A percentile compares a stretch with the other conserved stretches of the same genome.
Evolutionary conservation across 768 basidiomycete genomes (phyloP).

Genomic region (Sarcodon aspratus): DNA sequence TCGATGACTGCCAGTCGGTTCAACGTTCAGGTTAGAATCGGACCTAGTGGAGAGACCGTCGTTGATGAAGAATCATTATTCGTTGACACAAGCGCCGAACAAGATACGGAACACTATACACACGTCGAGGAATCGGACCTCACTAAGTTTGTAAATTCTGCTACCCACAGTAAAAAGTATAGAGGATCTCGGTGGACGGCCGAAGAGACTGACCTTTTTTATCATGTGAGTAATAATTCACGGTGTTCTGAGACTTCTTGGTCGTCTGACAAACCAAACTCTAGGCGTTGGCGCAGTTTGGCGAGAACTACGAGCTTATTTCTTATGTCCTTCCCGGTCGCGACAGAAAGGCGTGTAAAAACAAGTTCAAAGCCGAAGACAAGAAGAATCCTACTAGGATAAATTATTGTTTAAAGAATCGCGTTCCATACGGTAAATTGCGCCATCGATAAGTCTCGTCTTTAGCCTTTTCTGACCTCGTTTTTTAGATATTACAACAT

Average conservation of each 20-base stretch:
- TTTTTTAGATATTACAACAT: conserved; percentile 51
- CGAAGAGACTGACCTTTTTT: conserved; percentile 87
- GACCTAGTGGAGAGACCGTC: conserved; percentile 78
- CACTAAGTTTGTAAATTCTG: conserved; percentile 78
- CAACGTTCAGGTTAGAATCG: conserved; percentile 81
- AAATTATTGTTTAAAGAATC: conserved; percentile 62
- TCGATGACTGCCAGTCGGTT: conserved; percentile 56
- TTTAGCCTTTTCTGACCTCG: not conserved
- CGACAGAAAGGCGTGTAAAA: conserved; percentile 82
- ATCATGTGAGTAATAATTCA: conserved; percentile 44
- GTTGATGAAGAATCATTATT: conserved; percentile 80
- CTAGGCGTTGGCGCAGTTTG: conserved; percentile 86
- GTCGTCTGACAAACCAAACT: not conserved
- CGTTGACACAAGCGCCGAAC: conserved; percentile 60
- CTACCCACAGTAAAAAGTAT: conserved; percentile 68
- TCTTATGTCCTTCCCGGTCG: conserved; percentile 77
- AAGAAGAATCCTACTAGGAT: conserved; percentile 70
- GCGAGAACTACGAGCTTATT: conserved; percentile 89
- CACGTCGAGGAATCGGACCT: conserved; percentile 77
- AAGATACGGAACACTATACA: conserved; percentile 60
- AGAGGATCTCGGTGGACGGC: conserved; percentile 81
- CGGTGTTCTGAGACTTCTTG: not conserved
- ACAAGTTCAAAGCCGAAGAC: conserved; percentile 89
- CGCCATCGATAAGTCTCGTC: conserved; percentile 3
- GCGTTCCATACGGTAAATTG: conserved; percentile 59